Base-by-base conservation (phyloP, 257 asterid genomes). In the Solanum sejunctum region DNA sequence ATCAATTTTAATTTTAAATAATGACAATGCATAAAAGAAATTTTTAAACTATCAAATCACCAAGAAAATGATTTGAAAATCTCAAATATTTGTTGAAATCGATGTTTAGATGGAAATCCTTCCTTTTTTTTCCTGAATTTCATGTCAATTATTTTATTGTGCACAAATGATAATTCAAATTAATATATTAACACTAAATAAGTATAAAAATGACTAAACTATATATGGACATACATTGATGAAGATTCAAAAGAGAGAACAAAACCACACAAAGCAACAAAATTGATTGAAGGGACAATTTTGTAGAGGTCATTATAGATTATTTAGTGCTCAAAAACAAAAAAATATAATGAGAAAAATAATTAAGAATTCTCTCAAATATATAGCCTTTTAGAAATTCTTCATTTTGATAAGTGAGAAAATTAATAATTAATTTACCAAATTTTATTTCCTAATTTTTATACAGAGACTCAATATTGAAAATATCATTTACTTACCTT, bases 1-100 rank as follows among this genome's bases (percentile, higher is more conserved):
- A 20, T 58, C n/a, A 58, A 0, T 15, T 58, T 58, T 58, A 2
- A 58, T 58, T 32, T 32, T 32, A 32, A 32, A 58, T 58, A 58
- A 0, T 0, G 6, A 57, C 0, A 57, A 7, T 57, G n/a, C 0
- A 0, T 57, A 3, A 57, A 18, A 57, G 9, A 57, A 0, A 20
- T 0, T 0, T 57, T 58, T 58, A 9, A 20, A 58, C 15, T 20
- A 9, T 58, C 13, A 0, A 10, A 58, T 4, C 7, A 58, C 66
- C 28, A 20, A 58, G n/a, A 58, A 0, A 58, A 20, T 58, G 10
- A n/a, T 58, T 58, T n/a, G 13, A 58, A 58, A 57, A 8, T 58
- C 7, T n/a, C 66, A 36, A 36, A 0, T 3, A 0, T 36, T 36
- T 36, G 41, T 36, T 36, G 41, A 36, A 5, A 3, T 36, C 41